Percentiles rank a stretch among this genome's conserved stretches.
These are phyloP conservation scores for Talaromyces liani DNA, from an alignment of 495 filamentous ascomycete genomes.

Conservation along the genomic window DNA sequence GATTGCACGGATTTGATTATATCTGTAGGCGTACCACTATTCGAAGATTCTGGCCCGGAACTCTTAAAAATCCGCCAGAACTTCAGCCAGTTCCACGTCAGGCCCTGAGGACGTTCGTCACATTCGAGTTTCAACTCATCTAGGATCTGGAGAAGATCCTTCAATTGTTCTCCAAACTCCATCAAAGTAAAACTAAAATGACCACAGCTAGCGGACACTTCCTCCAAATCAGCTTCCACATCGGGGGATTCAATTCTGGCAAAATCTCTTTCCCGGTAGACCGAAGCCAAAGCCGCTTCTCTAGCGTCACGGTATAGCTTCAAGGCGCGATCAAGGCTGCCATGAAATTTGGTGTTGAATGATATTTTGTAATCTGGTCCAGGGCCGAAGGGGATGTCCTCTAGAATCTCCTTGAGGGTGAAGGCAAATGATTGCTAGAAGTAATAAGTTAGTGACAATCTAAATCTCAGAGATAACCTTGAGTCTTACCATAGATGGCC, in stretches of 20 bases:
- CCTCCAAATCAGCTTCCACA: conserved; percentile 88
- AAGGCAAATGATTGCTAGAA: conserved; percentile 74
- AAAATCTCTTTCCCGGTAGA: conserved; percentile 72
- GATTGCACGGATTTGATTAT: neutral
- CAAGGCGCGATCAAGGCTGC: conserved; percentile 72
- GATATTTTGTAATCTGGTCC: conserved; percentile 57
- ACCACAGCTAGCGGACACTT: conserved; percentile 90
- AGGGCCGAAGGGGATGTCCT: conserved; percentile 73
- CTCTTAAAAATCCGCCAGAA: conserved; percentile 53
- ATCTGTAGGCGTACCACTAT: conserved; percentile 10
- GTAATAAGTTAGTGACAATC: neutral
- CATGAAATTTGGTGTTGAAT: conserved; percentile 68
- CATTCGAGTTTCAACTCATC: conserved; percentile 70
- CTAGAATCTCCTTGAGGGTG: conserved; percentile 80
- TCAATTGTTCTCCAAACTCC: conserved; percentile 84
- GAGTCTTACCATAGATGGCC: conserved; percentile 71
- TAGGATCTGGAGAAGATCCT: conserved; percentile 70
- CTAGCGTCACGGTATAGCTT: conserved; percentile 68
- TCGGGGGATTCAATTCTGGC: conserved; percentile 55
- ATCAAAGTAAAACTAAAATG: conserved; percentile 88
- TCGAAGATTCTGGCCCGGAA: neutral
- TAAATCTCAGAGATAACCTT: neutral
- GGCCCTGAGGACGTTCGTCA: conserved; percentile 44
- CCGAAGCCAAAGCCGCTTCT: conserved; percentile 60
- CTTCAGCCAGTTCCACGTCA: conserved; percentile 81